phyloP scores from a whole-genome alignment of 306 rosid species.

The Quercus cerris region DNA sequence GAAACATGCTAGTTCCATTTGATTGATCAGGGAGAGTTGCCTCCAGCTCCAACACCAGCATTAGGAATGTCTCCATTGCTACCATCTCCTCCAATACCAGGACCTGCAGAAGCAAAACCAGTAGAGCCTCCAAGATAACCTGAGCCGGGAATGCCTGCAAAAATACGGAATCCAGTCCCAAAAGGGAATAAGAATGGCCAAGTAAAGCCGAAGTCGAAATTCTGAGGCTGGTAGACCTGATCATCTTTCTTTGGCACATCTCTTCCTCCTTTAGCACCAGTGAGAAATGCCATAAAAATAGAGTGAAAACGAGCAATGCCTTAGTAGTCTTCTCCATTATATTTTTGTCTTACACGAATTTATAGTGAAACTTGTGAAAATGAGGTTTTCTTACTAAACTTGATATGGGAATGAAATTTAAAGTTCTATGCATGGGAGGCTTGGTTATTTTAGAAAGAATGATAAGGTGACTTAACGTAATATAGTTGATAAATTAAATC shows the following conservation, averaged over 20 bases:
- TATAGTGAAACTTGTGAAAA: slow-evolving; percentile 19
- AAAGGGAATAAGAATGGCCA: neutral
- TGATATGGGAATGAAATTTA: slow-evolving; percentile 5
- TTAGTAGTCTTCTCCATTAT: slow-evolving; percentile 27
- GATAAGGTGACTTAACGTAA: neutral
- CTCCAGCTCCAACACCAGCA: no score
- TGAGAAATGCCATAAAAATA: slow-evolving; percentile 20
- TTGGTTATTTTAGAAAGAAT: neutral
- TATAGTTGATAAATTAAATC: neutral
- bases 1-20: no score
- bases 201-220: neutral
- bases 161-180: neutral
- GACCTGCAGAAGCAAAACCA: no score
- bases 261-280: slow-evolving; percentile 27
- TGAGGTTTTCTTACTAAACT: neutral
- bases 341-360: slow-evolving; percentile 9
- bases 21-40: no score
- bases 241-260: slow-evolving; percentile 4
- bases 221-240: neutral
- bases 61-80: no score
- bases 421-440: neutral
- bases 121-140: no score
- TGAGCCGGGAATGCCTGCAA: no score
- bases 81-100: no score
- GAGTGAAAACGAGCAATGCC: slow-evolving; percentile 10